Base-by-base conservation (phyloP, 257 asterid genomes). In the Solanum chilense region DNA sequence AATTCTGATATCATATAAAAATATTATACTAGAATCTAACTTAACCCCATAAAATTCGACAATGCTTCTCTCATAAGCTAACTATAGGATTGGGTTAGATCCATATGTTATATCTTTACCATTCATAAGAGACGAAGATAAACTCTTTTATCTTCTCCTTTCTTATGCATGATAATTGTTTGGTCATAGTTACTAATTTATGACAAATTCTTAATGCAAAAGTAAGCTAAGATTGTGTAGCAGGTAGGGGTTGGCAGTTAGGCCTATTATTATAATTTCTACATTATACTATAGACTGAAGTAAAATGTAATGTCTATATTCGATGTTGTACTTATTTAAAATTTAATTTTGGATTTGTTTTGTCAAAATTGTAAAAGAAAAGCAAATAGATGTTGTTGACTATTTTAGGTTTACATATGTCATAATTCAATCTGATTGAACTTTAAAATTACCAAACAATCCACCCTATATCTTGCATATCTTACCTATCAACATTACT, bases 21-120 rank as follows among this genome's bases (percentile, higher is more conserved):
- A 52, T 52, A 56, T 18, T 1, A 16, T 7, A 56, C n/a, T 56
- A 18, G 5, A 10, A 56, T 18, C 64, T 56, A 56, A 56, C n/a
- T 56, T 5, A 56, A 56, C 2, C n/a, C 0, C n/a, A 18, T 16
- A 56, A 56, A 56, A 18, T 3, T 56, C 5, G 0, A 0, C n/a
- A 56, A 18, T 56, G 1, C n/a, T 18, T 7, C 62, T 0, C n/a
- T 56, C 62, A 52, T 9, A 1, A 52, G n/a, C n/a, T 56, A 18
- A 18, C 62, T 6, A 0, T 56, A 0, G 0, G 0, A 18, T 52
- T 52, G 1, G 3, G 62, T 56, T 56, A 56, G 62, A 18, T 56
- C 1, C 60, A 52, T 49, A 49, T 52, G 9, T 16, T 9, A 16
- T 52, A 52, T 6, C 9, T 52, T 52, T 52, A 52, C 23, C 10